Conservation (phyloP, 257 asterid species). For the Ehretia macrophylla region DNA sequence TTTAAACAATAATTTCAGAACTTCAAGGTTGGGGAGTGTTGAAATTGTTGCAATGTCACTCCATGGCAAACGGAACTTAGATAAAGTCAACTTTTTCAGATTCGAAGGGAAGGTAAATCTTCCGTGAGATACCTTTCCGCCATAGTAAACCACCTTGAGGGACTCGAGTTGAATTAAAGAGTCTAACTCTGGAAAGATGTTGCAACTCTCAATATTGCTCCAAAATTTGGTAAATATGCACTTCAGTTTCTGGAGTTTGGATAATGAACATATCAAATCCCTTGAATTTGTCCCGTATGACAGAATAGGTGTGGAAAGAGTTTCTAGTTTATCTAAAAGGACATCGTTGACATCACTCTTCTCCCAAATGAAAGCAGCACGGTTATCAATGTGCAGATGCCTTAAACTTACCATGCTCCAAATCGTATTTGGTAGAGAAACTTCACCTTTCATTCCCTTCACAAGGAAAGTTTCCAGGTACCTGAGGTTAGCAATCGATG, state of each 20-base stretch:
- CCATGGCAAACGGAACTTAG: slow-evolving; percentile 9
- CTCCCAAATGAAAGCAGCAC: background rate
- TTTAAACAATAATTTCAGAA: slow-evolving; percentile 1
- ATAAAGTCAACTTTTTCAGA: slow-evolving; percentile 1
- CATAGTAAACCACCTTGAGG: background rate
- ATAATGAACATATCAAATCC: background rate
- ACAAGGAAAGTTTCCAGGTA: background rate
- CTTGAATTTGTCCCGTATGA: background rate
- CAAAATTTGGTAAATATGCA: no score
- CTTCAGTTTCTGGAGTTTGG: background rate
- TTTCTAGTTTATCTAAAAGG: background rate
- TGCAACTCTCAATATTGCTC: background rate
- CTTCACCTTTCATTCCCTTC: background rate
- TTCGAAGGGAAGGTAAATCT: background rate
- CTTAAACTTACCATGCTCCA: background rate
- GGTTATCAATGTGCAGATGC: background rate
- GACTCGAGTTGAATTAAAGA: background rate
- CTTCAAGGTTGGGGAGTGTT: background rate
- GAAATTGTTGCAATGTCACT: background rate
- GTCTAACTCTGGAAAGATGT: background rate
- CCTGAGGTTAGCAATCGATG: background rate
- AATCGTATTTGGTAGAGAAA: background rate
- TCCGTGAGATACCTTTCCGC: background rate
- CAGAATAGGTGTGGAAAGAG: background rate
- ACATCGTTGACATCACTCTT: background rate